Evolutionary conservation across 208 protist species (phyloP).

Genomic region (Sergeia podlipaevii): DNA sequence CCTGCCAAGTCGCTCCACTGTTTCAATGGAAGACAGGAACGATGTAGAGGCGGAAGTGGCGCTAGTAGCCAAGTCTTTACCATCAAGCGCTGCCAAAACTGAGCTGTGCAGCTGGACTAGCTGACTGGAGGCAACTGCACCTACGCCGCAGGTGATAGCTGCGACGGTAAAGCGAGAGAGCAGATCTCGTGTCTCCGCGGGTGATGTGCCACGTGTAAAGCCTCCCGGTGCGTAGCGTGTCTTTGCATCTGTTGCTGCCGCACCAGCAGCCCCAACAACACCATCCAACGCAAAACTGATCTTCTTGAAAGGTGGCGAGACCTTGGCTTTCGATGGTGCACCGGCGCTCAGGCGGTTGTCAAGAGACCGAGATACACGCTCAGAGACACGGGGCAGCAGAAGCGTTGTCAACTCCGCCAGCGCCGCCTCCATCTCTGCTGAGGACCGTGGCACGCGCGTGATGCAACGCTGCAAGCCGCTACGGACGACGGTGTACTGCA

Average conservation of each 20-base stretch:
- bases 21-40: constrained; percentile 13
- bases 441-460: not conserved
- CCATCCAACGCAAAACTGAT: not conserved
- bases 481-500: not conserved
- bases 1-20: constrained; percentile 47
- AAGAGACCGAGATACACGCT: too few species aligned
- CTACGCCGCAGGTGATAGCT: too few species aligned
- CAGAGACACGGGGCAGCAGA: constrained; percentile 36
- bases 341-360: not conserved
- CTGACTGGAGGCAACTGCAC: too few species aligned
- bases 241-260: too few species aligned
- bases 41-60: too few species aligned
- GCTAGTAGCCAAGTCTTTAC: too few species aligned
- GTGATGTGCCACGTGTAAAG: too few species aligned
- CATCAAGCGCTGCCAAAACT: too few species aligned
- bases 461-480: not conserved
- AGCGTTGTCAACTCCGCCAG: constrained; percentile 35
- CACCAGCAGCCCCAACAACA: not conserved
- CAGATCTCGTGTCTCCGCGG: too few species aligned
- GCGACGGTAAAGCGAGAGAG: too few species aligned
- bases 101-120: too few species aligned
- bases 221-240: too few species aligned
- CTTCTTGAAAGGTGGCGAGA: not conserved
- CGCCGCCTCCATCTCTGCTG: constrained; percentile 21
- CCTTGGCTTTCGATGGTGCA: not conserved